These are phyloP conservation scores for Atalantia buxifolia DNA, from an alignment of 345 rosid species.

Conservation along the genomic window DNA sequence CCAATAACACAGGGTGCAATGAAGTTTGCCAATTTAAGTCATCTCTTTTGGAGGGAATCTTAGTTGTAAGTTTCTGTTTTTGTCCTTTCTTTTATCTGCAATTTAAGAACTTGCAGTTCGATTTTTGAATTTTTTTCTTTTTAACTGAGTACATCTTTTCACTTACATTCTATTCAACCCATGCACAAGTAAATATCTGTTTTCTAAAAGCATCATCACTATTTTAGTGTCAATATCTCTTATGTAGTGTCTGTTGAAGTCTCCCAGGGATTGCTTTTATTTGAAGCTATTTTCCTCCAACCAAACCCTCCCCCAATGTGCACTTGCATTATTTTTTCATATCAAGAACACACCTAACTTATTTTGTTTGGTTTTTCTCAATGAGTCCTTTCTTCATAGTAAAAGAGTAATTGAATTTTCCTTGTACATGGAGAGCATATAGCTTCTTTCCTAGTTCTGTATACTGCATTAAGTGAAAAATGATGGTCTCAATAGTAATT, in stretches of 20 bases:
- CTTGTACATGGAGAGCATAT: neutral
- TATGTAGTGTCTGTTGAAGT: neutral
- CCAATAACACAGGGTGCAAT: slow-evolving; percentile 45
- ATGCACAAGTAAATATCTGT: neutral
- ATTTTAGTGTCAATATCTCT: neutral
- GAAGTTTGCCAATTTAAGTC: slow-evolving; percentile 88
- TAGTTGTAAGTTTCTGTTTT: slow-evolving; percentile 60
- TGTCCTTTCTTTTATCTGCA: neutral
- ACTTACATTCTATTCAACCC: neutral
- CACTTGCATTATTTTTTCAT: neutral
- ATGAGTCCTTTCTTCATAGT: neutral
- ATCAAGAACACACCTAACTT: neutral
- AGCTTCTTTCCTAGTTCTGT: neutral
- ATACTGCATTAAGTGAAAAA: neutral
- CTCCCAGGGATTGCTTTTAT: neutral
- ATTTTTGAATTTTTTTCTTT: neutral
- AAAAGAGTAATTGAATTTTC: neutral
- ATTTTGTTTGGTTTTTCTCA: neutral
- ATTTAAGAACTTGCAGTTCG: neutral
- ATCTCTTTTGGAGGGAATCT: slow-evolving; percentile 82
- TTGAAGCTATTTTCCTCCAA: neutral
- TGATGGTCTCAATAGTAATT: neutral
- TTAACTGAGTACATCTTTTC: neutral
- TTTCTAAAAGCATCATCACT: neutral
- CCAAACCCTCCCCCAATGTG: neutral